Evolutionary conservation across 108 stramenopile species (phyloP).

Genomic region (Nitzschia sp.): DNA sequence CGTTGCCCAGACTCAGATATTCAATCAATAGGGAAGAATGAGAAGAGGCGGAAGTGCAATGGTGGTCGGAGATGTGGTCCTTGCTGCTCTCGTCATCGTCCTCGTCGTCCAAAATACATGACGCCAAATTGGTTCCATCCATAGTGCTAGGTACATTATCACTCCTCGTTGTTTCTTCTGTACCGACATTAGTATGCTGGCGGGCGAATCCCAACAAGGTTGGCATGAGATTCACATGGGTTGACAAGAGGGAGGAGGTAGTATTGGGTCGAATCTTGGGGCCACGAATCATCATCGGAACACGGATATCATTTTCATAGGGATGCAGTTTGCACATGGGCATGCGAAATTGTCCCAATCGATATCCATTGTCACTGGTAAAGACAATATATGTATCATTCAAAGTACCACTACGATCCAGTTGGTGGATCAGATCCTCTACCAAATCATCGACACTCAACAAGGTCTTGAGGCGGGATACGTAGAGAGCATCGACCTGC

Average conservation of each 20-base stretch:
- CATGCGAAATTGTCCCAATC: constrained; percentile 47
- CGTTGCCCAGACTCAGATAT: constrained; percentile 34
- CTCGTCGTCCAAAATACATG: constrained; percentile 9
- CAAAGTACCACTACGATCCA: not conserved
- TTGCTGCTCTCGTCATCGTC: not conserved
- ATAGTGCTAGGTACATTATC: constrained; percentile 36
- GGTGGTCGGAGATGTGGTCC: too few relatives aligned
- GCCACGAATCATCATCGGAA: constrained; percentile 50
- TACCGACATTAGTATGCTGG: not conserved
- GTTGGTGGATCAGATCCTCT: constrained; percentile 21
- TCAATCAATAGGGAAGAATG: constrained; percentile 24
- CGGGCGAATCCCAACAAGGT: constrained; percentile 41
- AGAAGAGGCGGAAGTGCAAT: not conserved
- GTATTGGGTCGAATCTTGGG: constrained; percentile 31
- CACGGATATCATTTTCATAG: constrained; percentile 47
- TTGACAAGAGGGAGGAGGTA: constrained; percentile 7
- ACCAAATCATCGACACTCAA: constrained; percentile 51
- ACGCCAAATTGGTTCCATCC: constrained; percentile 46
- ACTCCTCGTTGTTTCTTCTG: not conserved
- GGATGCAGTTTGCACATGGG: constrained; percentile 43
- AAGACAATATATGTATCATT: constrained; percentile 48
- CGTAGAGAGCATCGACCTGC: constrained; percentile 37
- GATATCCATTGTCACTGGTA: constrained; percentile 59
- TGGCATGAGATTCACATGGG: constrained; percentile 56
- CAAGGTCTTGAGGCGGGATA: constrained; percentile 33